A percentile compares a stretch with the other conserved stretches of the same genome.
phyloP scores from a whole-genome alignment of 805 yeast genomes.

The Suhomyces sp. region DNA sequence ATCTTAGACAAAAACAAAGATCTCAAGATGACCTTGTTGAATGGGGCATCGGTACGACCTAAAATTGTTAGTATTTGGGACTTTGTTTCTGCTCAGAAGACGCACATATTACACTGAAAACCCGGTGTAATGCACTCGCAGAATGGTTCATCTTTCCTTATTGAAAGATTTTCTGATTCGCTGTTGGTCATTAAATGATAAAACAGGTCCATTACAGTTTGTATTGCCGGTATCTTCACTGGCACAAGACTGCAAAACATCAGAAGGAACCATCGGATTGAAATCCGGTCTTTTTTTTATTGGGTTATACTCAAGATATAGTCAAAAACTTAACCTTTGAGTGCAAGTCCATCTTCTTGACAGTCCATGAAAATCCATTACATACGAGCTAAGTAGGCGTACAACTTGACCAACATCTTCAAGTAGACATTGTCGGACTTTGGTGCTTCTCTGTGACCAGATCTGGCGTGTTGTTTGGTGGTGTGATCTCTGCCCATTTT shows the following conservation, averaged over 20 bases:
- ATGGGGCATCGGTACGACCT: constrained; percentile 98
- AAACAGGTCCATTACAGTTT: not conserved
- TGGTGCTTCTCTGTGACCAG: constrained; percentile 98
- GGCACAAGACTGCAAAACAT: constrained; percentile 1
- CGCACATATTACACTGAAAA: constrained; percentile 23
- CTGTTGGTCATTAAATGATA: not conserved
- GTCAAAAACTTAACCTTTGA: not conserved
- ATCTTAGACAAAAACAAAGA: constrained; percentile 95
- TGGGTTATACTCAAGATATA: constrained; percentile 2
- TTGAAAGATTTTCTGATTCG: not conserved
- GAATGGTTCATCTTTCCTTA: constrained; percentile 12
- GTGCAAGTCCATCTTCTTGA: constrained; percentile 7
- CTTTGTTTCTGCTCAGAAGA: constrained; percentile 44
- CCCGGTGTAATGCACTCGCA: constrained; percentile 26
- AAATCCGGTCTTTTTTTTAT: constrained; percentile 2
- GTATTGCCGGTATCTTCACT: constrained; percentile 11
- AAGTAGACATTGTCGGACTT: constrained; percentile 99
- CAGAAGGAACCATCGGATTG: not conserved
- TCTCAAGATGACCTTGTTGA: constrained; percentile 96
- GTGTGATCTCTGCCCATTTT: constrained; percentile 97
- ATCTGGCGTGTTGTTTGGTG: constrained; percentile 92
- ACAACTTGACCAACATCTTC: constrained; percentile 94
- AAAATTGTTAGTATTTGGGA: constrained; percentile 32
- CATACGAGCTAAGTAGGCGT: constrained; percentile 99
- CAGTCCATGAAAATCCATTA: constrained; percentile 24